phyloP scores from a whole-genome alignment of 2,329 filamentous ascomycete genomes.

The Colletotrichum trifolii region DNA sequence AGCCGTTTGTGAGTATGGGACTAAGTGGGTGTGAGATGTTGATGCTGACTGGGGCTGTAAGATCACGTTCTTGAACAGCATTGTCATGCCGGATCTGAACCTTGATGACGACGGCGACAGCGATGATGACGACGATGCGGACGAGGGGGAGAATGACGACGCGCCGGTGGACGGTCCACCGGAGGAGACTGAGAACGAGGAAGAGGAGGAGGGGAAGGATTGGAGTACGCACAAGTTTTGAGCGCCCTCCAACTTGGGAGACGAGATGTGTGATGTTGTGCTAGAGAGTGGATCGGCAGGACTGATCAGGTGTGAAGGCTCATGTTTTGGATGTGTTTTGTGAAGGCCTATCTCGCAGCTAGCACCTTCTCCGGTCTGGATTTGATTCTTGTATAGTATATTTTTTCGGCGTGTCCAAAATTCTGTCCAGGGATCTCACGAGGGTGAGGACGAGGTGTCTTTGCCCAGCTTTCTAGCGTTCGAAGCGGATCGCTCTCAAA shows the following conservation, averaged over 20 bases:
- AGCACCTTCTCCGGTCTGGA: too few relatives aligned
- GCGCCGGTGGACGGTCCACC: constrained; percentile 1
- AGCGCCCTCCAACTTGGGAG: not conserved
- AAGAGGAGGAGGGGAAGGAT: constrained; percentile 26
- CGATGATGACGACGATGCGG: constrained; percentile 47
- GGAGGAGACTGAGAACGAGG: constrained; percentile 35
- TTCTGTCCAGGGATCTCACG: not conserved
- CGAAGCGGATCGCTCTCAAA: too few relatives aligned
- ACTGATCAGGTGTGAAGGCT: not conserved
- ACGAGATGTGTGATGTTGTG: not conserved
- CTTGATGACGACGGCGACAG: constrained; percentile 56
- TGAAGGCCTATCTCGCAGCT: too few relatives aligned
- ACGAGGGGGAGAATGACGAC: constrained; percentile 3
- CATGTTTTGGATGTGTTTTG: not conserved
- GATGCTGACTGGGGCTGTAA: constrained; percentile 44
- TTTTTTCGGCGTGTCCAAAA: not conserved
- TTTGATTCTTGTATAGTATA: not conserved
- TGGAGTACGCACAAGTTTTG: constrained; percentile 34
- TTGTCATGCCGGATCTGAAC: constrained; percentile 77
- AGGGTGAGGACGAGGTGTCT: not conserved
- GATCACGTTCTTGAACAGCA: constrained; percentile 77
- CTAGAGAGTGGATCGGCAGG: not conserved
- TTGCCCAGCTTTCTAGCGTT: not conserved
- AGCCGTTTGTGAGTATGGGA: constrained; percentile 77
- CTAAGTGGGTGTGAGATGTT: not conserved